Conservation (phyloP, 441 rosid genomes). For the Bruguiera hainesii region DNA sequence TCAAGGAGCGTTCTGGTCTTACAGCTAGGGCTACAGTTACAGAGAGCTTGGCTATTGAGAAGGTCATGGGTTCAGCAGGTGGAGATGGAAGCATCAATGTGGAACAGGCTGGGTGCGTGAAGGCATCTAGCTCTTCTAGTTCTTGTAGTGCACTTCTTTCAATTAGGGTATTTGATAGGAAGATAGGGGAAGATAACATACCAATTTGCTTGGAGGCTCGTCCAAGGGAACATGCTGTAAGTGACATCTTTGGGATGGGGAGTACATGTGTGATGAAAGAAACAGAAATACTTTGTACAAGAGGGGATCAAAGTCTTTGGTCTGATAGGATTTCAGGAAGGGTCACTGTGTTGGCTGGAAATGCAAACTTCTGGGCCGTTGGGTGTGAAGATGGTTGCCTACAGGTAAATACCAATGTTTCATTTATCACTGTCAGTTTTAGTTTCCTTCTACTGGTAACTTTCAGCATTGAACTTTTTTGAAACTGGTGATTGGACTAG, state of each 20-base stretch:
- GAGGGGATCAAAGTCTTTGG: constrained; percentile 76
- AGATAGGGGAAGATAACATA: constrained; percentile 56
- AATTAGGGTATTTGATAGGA: constrained; percentile 82
- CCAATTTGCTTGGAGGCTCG: constrained; percentile 89
- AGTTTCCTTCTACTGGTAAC: neutral
- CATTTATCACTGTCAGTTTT: neutral
- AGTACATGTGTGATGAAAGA: constrained; percentile 64
- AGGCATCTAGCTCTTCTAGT: constrained; percentile 44
- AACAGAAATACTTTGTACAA: constrained; percentile 75
- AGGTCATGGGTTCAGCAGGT: constrained; percentile 49
- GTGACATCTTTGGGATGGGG: constrained; percentile 70
- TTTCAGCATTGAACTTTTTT: constrained; percentile 3
- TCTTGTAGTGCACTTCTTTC: constrained; percentile 33
- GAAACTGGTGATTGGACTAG: neutral
- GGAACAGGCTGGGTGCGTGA: constrained; percentile 54
- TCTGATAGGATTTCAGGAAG: constrained; percentile 83
- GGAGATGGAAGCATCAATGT: constrained; percentile 53
- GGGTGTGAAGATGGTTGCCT: constrained; percentile 97
- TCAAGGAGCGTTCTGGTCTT: constrained; percentile 63
- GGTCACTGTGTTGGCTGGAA: constrained; percentile 92
- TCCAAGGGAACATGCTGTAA: constrained; percentile 70
- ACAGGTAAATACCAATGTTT: constrained; percentile 47
- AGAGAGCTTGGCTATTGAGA: constrained; percentile 84
- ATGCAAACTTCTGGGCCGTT: constrained; percentile 96
- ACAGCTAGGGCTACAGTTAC: constrained; percentile 74